Percentiles rank a stretch among this genome's conserved stretches.
phyloP scores from a whole-genome alignment of 1,284 basidiomycete species.

The Veloporphyrellus conicus region DNA sequence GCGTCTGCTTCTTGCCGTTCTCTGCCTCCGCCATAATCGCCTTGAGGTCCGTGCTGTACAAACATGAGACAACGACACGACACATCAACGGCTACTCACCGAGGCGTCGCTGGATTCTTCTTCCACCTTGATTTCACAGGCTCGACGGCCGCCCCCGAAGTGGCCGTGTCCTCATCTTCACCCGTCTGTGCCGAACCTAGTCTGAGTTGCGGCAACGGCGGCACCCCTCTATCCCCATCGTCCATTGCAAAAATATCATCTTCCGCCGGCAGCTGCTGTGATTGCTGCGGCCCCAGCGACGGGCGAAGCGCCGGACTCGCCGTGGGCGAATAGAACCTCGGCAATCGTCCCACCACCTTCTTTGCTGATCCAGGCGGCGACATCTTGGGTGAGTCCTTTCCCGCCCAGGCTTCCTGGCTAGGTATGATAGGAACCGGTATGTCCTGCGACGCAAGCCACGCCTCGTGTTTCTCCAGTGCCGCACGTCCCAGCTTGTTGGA shows the following conservation, averaged over 20 bases:
- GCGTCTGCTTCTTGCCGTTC: constrained; percentile 22
- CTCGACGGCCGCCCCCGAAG: neutral
- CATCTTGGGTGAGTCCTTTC: constrained; percentile 18
- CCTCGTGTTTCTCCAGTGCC: constrained; percentile 62
- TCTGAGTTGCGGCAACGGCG: neutral
- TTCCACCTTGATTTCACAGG: constrained; percentile 39
- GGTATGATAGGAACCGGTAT: constrained; percentile 66
- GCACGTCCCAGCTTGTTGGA: constrained; percentile 53
- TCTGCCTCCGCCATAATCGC: constrained; percentile 81
- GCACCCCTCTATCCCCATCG: constrained; percentile 11
- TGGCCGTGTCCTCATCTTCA: constrained; percentile 2
- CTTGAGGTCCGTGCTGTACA: constrained; percentile 71
- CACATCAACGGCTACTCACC: constrained; percentile 35
- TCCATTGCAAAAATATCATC: constrained; percentile 53
- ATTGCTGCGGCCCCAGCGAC: neutral
- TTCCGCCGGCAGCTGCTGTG: constrained; percentile 3
- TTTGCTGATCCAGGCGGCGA: constrained; percentile 29
- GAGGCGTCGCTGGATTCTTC: constrained; percentile 34
- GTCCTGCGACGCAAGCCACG: constrained; percentile 81
- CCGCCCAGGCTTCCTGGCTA: constrained; percentile 29
- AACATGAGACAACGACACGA: neutral
- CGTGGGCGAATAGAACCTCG: constrained; percentile 7
- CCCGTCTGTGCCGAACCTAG: neutral
- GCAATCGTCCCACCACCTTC: constrained; percentile 23
- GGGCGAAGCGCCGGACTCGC: constrained; percentile 18